Base-by-base conservation (phyloP, 768 basidiomycete genomes). In the Suillus sp. region DNA sequence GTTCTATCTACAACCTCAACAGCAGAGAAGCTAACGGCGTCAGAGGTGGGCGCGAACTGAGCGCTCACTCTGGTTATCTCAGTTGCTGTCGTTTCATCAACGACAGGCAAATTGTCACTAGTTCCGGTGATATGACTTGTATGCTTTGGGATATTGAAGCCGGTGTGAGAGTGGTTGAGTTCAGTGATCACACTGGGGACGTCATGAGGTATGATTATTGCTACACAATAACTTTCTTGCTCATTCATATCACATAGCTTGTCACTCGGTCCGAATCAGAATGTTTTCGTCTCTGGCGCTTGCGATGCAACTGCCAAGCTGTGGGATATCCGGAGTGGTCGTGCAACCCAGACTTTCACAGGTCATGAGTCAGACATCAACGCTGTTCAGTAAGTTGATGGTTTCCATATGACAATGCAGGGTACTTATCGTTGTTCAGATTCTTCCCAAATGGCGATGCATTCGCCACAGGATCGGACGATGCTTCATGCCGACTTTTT, bases 91-190 rank as follows among this genome's bases (percentile, higher is more conserved):
- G 96, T 48, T 99, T 99, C 81, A 89, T 99, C 81, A 99, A 95
- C 71, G 96, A 99, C 79, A 86, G 96, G 59, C 96, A 99, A 83
- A 99, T 99, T 71, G 91, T 99, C 66, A 99, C 96, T 40, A 90
- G 88, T 70, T 98, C 96, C 38, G 96, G 96, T 61, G 96, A 99
- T 75, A 99, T 99, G 96, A 97, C 96, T 37, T 99, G 96, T 77
- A 99, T 99, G 96, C 84, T 99, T 34, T 99, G 97, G 96, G 96
- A 99, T 78, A 94, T 99, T 64, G 96, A 99, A 78, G 94, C 95
- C 30, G 97, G 96, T 67, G 95, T 96, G 1, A 83, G 96, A 66
- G 92, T 96, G n/a, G 92, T 96, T 70, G 97, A 99, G 79, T 99
- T 99, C 77, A 97, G 93, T 73, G 96, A 99, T 78, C 96, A 99